A percentile compares a stretch with the other conserved stretches of the same genome.
Conservation (phyloP, 2,329 filamentous ascomycete species). For the Aspergillus sojae region DNA sequence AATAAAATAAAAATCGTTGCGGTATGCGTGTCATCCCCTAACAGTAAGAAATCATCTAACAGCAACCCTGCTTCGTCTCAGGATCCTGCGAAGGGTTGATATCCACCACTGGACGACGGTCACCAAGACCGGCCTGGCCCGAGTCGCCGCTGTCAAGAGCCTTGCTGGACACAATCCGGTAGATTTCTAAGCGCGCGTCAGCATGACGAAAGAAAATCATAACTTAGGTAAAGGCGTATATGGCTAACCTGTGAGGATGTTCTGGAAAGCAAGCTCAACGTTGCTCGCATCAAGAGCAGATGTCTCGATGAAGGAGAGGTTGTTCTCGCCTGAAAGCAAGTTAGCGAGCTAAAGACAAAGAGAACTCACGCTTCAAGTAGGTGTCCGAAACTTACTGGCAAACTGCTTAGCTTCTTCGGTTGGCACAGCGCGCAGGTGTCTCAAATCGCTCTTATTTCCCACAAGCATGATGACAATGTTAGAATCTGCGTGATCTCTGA, state of each 20-base stretch:
- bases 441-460: conserved; percentile 99
- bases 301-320: conserved; percentile 98
- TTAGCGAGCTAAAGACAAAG: conserved; percentile 6
- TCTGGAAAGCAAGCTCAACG: conserved; percentile 98
- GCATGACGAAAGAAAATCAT: neutral
- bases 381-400: conserved; percentile 68
- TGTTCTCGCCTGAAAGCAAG: conserved; percentile 77
- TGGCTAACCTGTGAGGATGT: conserved; percentile 81
- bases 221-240: neutral
- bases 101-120: conserved; percentile 77
- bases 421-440: conserved; percentile 92
- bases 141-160: conserved; percentile 87
- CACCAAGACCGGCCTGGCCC: conserved; percentile 75
- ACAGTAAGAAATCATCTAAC: conserved; percentile 32
- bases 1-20: conserved; percentile 39
- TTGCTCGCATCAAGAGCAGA: conserved; percentile 98
- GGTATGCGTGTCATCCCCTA: conserved; percentile 30
- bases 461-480: conserved; percentile 99
- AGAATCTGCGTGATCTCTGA: conserved; percentile 95
- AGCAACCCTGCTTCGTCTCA: conserved; percentile 65
- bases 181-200: conserved; percentile 73
- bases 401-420: conserved; percentile 98
- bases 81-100: conserved; percentile 84
- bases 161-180: conserved; percentile 98
- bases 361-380: neutral